Conservation (phyloP, 441 rosid genomes). For the Euphorbia celastroides region DNA sequence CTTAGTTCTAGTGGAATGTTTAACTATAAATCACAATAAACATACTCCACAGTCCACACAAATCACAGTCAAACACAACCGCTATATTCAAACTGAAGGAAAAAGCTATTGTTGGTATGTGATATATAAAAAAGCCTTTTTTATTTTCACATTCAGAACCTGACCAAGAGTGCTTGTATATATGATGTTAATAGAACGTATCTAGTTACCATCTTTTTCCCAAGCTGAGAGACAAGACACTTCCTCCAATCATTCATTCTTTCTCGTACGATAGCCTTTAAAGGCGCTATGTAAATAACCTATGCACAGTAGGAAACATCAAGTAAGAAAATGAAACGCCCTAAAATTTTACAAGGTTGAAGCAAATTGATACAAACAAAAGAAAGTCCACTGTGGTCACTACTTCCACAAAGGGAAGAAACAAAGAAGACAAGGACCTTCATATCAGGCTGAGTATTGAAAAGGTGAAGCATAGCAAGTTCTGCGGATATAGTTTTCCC, state of each 20-base stretch:
- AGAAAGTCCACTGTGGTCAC: neutral
- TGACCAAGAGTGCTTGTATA: neutral
- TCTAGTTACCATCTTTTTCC: conserved; percentile 74
- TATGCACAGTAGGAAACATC: conserved; percentile 26
- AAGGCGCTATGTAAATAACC: conserved; percentile 98
- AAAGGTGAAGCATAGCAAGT: conserved; percentile 96
- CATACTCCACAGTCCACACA: too few species aligned
- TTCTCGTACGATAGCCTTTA: conserved; percentile 99
- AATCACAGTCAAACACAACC: neutral
- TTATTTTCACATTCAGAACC: neutral
- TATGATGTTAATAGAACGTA: conserved; percentile 16
- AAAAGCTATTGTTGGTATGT: neutral
- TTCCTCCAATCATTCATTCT: conserved; percentile 98
- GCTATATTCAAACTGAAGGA: conserved; percentile 57
- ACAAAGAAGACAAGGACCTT: conserved; percentile 43
- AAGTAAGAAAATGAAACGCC: neutral
- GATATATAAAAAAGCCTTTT: neutral
- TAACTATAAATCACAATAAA: neutral
- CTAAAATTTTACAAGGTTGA: neutral
- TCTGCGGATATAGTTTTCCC: conserved; percentile 99
- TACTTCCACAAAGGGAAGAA: conserved; percentile 9
- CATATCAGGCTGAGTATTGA: conserved; percentile 96
- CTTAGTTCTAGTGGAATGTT: neutral
- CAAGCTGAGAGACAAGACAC: conserved; percentile 82
- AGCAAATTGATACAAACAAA: neutral